A percentile compares a stretch with the other conserved stretches of the same genome.
Evolutionary conservation across 129 eudicot species (phyloP).

Genomic region (Sambucus nigra): DNA sequence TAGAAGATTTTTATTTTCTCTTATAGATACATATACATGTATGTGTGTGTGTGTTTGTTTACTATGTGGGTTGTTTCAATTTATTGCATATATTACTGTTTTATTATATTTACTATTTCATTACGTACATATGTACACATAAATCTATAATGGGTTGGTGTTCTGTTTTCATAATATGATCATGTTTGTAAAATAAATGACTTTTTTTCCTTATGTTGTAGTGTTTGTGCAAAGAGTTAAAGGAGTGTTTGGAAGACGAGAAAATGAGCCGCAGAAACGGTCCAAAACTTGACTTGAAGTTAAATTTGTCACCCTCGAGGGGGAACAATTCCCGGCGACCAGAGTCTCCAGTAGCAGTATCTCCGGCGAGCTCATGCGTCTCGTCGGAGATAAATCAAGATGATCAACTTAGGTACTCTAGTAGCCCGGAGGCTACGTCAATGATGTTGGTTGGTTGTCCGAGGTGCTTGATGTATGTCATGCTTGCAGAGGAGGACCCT

Average conservation of each 20-base stretch:
- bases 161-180: too few species aligned
- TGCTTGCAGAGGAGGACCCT: slow-evolving; percentile 67
- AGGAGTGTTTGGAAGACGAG: too few species aligned
- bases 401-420: slow-evolving; percentile 39
- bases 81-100: too few species aligned
- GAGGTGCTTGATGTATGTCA: slow-evolving; percentile 71
- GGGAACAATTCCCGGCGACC: slow-evolving; percentile 18
- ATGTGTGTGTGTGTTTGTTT: too few species aligned
- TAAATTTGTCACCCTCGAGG: slow-evolving; percentile 64
- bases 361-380: slow-evolving; percentile 70
- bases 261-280: slow-evolving; percentile 47
- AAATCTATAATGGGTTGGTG: too few species aligned
- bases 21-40: too few species aligned
- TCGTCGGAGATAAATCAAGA: slow-evolving; percentile 55
- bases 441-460: slow-evolving; percentile 92
- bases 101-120: too few species aligned
- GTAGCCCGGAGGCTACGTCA: slow-evolving; percentile 72
- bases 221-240: too few species aligned
- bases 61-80: too few species aligned
- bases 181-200: slow-evolving; percentile 8
- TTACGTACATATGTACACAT: too few species aligned
- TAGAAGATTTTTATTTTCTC: too few species aligned
- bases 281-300: slow-evolving; percentile 58
- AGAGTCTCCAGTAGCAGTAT: slow-evolving; percentile 43
- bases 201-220: background rate